These are phyloP conservation scores for Irpex sp. DNA, from an alignment of 1,284 basidiomycete genomes.

Conservation along the genomic window DNA sequence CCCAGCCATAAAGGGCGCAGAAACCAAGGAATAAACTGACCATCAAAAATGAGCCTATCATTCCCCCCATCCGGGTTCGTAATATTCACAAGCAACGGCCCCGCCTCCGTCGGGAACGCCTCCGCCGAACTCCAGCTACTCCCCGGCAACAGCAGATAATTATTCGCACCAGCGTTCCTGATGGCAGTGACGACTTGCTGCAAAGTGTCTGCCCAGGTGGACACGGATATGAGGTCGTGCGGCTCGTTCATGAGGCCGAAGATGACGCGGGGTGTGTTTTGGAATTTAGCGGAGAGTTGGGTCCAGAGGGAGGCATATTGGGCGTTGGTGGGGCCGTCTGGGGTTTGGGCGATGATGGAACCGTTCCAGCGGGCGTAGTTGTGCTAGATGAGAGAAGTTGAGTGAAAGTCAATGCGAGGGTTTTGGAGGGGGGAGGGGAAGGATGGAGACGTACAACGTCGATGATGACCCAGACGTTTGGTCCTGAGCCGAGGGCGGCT, in stretches of 20 bases:
- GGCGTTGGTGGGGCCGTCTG: constrained; percentile 50
- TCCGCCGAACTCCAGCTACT: constrained; percentile 41
- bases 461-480: constrained; percentile 45
- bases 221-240: constrained; percentile 39
- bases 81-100: constrained; percentile 43
- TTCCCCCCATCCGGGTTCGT: constrained; percentile 48
- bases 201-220: constrained; percentile 41
- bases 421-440: background rate
- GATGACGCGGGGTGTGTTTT: constrained; percentile 43
- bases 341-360: constrained; percentile 44
- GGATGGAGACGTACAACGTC: constrained; percentile 34
- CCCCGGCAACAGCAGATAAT: constrained; percentile 44
- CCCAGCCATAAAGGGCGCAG: background rate
- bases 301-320: constrained; percentile 51
- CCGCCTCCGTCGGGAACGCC: constrained; percentile 47
- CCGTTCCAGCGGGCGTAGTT: constrained; percentile 52
- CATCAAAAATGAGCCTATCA: constrained; percentile 53
- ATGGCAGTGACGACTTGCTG: constrained; percentile 48
- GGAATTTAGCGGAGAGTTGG: constrained; percentile 49
- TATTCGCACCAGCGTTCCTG: constrained; percentile 42
- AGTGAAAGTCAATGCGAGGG: background rate
- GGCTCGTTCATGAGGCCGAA: constrained; percentile 52
- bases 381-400: constrained; percentile 25
- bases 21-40: constrained; percentile 17
- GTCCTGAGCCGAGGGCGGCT: constrained; percentile 37